Conservation (phyloP, 306 rosid species). For the Aeschynomene evenia region DNA sequence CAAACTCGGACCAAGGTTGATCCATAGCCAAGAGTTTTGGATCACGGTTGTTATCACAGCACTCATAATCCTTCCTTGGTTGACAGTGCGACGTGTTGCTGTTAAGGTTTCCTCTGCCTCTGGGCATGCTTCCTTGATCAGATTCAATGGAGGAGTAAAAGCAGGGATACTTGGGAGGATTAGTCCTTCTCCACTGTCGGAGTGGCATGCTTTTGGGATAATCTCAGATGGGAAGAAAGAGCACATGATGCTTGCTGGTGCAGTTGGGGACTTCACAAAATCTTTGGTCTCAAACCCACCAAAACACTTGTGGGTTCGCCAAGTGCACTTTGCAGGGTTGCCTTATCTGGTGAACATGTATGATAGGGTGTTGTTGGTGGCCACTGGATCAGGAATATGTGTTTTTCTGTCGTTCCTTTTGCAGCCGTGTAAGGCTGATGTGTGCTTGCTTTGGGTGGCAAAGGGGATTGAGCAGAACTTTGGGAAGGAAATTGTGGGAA, state of each 20-base stretch:
- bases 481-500: conserved; percentile 45
- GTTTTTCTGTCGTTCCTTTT: conserved; percentile 50
- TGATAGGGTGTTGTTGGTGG: conserved; percentile 44
- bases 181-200: conserved; percentile 52
- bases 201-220: conserved; percentile 64
- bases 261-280: conserved; percentile 57
- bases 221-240: conserved; percentile 46
- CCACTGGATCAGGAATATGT: conserved; percentile 60
- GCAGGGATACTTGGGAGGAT: conserved; percentile 53
- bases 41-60: conserved; percentile 40
- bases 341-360: conserved; percentile 57
- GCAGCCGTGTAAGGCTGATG: conserved; percentile 45
- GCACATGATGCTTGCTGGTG: conserved; percentile 64
- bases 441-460: conserved; percentile 54
- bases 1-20: conserved; percentile 17
- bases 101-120: conserved; percentile 40
- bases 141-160: conserved; percentile 47
- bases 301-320: conserved; percentile 52
- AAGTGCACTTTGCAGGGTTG: conserved; percentile 49
- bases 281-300: conserved; percentile 50
- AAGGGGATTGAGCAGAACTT: conserved; percentile 52
- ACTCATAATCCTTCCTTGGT: conserved; percentile 45
- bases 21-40: conserved; percentile 48
- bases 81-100: conserved; percentile 40
- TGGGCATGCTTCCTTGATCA: conserved; percentile 46